Evolutionary conservation across 2,329 filamentous ascomycete genomes (phyloP).

Genomic region (Pseudogymnoascus sp.): DNA sequence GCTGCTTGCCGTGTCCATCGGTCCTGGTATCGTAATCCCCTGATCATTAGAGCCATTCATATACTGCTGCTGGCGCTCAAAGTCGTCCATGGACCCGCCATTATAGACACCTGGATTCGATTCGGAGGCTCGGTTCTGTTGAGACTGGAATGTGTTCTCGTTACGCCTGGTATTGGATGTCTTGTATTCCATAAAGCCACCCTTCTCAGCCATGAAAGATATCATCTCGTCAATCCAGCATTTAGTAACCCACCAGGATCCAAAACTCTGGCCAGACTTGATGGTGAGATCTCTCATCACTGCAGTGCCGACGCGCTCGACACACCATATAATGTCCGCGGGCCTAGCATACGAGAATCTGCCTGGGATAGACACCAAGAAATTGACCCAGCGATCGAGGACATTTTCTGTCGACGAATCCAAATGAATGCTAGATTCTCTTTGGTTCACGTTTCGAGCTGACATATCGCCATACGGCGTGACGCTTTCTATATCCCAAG

Average conservation of each 20-base stretch:
- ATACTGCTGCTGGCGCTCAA: constrained; percentile 19
- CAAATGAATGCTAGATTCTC: constrained; percentile 31
- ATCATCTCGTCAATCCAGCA: constrained; percentile 95
- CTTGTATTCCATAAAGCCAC: constrained; percentile 69
- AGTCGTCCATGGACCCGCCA: constrained; percentile 25
- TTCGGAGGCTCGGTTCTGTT: constrained; percentile 19
- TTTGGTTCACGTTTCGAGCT: constrained; percentile 36
- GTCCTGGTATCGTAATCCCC: constrained; percentile 17
- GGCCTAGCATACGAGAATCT: constrained; percentile 68
- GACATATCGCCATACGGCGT: constrained; percentile 53
- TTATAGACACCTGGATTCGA: constrained; percentile 26
- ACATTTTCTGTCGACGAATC: constrained; percentile 52
- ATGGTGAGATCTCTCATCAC: constrained; percentile 77
- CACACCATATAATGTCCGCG: constrained; percentile 65
- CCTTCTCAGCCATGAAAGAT: constrained; percentile 79
- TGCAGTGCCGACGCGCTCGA: constrained; percentile 66
- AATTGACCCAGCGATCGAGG: constrained; percentile 69
- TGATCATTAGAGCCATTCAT: constrained; percentile 14
- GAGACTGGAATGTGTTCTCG: neutral
- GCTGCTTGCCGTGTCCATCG: constrained; percentile 35
- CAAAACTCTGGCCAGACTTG: constrained; percentile 68
- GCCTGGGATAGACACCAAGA: constrained; percentile 58
- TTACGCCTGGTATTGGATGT: constrained; percentile 29
- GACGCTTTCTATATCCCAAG: constrained; percentile 55
- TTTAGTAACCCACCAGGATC: constrained; percentile 93